A percentile compares a stretch with the other conserved stretches of the same genome.
phyloP scores from a whole-genome alignment of 192 early-diverging fungal genomes.

The Podila horticola region DNA sequence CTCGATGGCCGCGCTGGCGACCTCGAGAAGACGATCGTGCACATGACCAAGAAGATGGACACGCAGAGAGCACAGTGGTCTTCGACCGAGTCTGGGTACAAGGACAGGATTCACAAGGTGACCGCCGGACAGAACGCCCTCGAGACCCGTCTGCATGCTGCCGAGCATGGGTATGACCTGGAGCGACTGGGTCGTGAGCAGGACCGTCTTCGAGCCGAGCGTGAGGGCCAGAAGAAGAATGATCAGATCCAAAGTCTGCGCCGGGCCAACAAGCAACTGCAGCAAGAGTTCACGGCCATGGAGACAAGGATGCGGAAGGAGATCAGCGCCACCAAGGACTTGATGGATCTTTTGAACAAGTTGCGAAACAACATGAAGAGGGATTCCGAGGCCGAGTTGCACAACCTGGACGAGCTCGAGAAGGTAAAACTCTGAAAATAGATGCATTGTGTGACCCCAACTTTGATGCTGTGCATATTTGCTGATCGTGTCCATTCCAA shows the following conservation, averaged over 20 bases:
- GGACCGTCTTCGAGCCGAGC: constrained; percentile 5
- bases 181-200: constrained; percentile 4
- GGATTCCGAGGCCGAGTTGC: constrained; percentile 19
- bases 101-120: constrained; percentile 6
- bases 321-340: constrained; percentile 12
- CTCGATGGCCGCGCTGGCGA: background rate
- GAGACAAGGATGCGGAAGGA: constrained; percentile 17
- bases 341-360: constrained; percentile 7
- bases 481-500: background rate
- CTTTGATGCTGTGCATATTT: background rate
- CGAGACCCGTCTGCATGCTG: constrained; percentile 6
- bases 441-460: background rate
- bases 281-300: constrained; percentile 12
- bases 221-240: constrained; percentile 1
- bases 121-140: background rate
- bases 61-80: constrained; percentile 8
- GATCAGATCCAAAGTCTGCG: constrained; percentile 8
- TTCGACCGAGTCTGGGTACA: constrained; percentile 1
- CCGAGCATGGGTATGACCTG: background rate
- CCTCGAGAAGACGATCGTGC: background rate
- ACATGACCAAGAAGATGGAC: background rate
- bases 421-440: background rate
- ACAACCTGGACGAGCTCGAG: constrained; percentile 13
- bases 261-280: background rate
- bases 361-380: constrained; percentile 5